Evolutionary conservation across 106 monocot genomes (phyloP), one percentile per base, ranked within the genome.

Genomic region (Iris macrosiphon): DNA sequence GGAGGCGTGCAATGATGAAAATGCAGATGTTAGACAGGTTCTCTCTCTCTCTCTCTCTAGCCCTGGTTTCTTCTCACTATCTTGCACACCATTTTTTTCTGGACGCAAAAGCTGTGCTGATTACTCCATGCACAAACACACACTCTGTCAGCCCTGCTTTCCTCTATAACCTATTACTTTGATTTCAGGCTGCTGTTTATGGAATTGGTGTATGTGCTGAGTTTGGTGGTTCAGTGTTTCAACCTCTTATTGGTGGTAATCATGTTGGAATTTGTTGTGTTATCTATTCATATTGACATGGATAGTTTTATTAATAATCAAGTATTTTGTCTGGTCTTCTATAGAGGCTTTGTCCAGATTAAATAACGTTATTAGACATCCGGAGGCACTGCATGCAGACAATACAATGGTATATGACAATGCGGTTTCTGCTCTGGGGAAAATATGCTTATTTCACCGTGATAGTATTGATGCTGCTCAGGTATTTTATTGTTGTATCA

Each of bases 331-430:
- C 55, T 59, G 22, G 17, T 20, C 15, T 55, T 65, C 29, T 72
- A 23, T 82, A 95, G 95, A 89, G 74, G 89, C 89, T 55, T 74
- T 95, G 6, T 95, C 95, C 25, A 75, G 68, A 44, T 59, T 96
- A 33, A 86, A 79, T 61, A 70, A 65, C 61, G 82, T 89, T 7
- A 80, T 95, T 41, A 65, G 79, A 33, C 85, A 95, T 18, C 79
- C 89, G 17, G 70, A 89, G 61, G 81, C 85, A 19, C 64, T 50
- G 15, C 67, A 74, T 54, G 40, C 89, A 34, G 89, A 95, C 40
- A 89, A 95, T 64, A 22, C 85, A 42, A 89, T 95, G 95, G 95
- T 85, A 37, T 95, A 82, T 60, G 95, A 95, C 33, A 95, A 95
- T 73, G 85, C 89, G 66, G 85, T 95, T 61, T 95, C 95, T 6